Base-by-base conservation (phyloP, 2,329 filamentous ascomycete genomes). In the Ramularia collo-cygni region DNA sequence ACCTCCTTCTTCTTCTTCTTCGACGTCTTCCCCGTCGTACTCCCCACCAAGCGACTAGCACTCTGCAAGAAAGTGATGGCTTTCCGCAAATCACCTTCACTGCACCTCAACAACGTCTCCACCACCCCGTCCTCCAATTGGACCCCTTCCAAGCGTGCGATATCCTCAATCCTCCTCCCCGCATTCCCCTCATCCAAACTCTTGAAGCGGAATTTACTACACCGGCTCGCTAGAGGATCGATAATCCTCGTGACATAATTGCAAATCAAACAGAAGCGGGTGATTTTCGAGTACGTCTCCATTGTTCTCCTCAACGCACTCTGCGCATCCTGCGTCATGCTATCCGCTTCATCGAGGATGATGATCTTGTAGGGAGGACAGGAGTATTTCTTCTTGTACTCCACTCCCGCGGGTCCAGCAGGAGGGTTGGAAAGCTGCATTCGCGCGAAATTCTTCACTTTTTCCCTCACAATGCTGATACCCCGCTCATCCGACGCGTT, bases 161-260 rank as follows among this genome's bases (percentile, higher is more conserved):
- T 98, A 38, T 88, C 78, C 55, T 83, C 77, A 9, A 99, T 67
- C 39, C 93, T 72, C 57, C 74, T 77, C 54, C 79, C 81, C 6
- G 92, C 87, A 58, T 93, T 93, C 6, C 77, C 78, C 56, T 89
- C 83, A 61, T 95, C 90, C 48, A 98, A 69, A 49, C 85, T 86
- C 77, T 98, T 98, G 76, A 98, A 99, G 21, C 92, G 76, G 62
- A 98, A 98, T 66, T 98, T 98, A 65, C 81, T 88, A 69, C 92
- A 99, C 54, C 92, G 77, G 62, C 81, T 88, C 1, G 92, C 92
- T 15, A 99, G 69, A 5, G 92, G 93, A 60, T 98, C 92, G 57
- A 98, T 98, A 60, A 99, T 98, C 43, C 92, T 75, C 3, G 92
- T 96, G 32, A 98, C 92, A 57, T 98, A 98, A 67, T 99, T 99